A percentile compares a stretch with the other conserved stretches of the same genome.
Conservation (phyloP, 805 yeast genomes). For the Wickerhamomyces sydowiorum region DNA sequence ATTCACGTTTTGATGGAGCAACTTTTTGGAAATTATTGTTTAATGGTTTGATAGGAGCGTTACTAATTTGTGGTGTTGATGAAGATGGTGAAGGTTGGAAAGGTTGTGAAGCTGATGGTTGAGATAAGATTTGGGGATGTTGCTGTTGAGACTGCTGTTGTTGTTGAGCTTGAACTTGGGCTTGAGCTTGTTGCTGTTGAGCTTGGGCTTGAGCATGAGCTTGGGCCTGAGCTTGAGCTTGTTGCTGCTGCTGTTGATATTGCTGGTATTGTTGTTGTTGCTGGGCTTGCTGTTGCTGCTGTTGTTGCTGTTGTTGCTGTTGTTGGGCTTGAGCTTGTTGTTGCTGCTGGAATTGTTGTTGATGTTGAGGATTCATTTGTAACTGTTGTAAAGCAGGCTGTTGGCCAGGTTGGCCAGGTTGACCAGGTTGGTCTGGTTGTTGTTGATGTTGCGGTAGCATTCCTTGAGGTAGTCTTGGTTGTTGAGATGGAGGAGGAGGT, state of each 20-base stretch:
- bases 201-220: neutral
- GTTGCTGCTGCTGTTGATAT: constrained; percentile 4
- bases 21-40: constrained; percentile 18
- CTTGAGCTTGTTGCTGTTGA: constrained; percentile 7
- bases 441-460: constrained; percentile 42
- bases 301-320: constrained; percentile 9
- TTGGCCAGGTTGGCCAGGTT: constrained; percentile 19
- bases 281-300: constrained; percentile 15
- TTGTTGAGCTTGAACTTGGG: neutral
- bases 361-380: constrained; percentile 7
- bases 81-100: constrained; percentile 3
- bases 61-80: constrained; percentile 23
- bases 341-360: constrained; percentile 8
- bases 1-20: constrained; percentile 6
- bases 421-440: constrained; percentile 30
- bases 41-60: constrained; percentile 17
- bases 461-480: constrained; percentile 56
- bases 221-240: constrained; percentile 4
- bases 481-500: constrained; percentile 66
- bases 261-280: constrained; percentile 18
- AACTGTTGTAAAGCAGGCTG: constrained; percentile 8
- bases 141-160: constrained; percentile 2
- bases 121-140: constrained; percentile 3
- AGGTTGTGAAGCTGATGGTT: constrained; percentile 1
- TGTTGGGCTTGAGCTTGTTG: constrained; percentile 6